phyloP scores from a whole-genome alignment of 495 filamentous ascomycete species.

The Antarctomyces pellizariae region DNA sequence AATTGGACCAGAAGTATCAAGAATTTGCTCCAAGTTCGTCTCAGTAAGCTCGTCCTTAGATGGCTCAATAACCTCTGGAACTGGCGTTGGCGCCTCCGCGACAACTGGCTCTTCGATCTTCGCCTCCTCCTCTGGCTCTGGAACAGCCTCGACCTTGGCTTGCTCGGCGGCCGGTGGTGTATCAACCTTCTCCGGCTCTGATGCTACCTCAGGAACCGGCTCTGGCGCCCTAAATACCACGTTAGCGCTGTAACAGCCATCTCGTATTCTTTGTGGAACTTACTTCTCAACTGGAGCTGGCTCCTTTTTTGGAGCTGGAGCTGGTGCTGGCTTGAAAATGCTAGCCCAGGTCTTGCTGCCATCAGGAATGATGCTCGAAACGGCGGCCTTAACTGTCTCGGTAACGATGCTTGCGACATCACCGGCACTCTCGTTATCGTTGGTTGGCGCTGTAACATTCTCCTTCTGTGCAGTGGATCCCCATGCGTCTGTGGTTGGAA shows the following conservation, averaged over 20 bases:
- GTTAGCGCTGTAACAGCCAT: too few relatives aligned
- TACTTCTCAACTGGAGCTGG: constrained; percentile 11
- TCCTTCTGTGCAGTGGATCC: constrained; percentile 9
- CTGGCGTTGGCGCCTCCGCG: constrained; percentile 16
- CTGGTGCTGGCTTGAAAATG: constrained; percentile 22
- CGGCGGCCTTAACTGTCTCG: constrained; percentile 8
- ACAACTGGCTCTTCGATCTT: constrained; percentile 5
- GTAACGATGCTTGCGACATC: constrained; percentile 9
- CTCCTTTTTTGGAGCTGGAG: constrained; percentile 10
- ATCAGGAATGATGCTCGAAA: constrained; percentile 13
- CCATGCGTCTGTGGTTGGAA: constrained; percentile 17
- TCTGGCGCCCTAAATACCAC: constrained; percentile 23
- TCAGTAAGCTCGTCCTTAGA: constrained; percentile 75
- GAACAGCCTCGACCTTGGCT: too few relatives aligned
- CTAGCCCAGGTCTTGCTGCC: constrained; percentile 31
- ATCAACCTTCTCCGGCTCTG: background rate
- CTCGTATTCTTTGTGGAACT: too few relatives aligned
- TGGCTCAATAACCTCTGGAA: constrained; percentile 31
- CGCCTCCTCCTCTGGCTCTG: constrained; percentile 7
- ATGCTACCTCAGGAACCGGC: constrained; percentile 7
- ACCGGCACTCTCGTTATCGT: constrained; percentile 8
- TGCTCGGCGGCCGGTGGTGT: constrained; percentile 10
- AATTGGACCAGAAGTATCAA: constrained; percentile 50
- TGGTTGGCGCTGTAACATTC: constrained; percentile 8
- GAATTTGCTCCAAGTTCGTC: constrained; percentile 73